phyloP scores from a whole-genome alignment of 768 basidiomycete genomes.

The Steccherinum ochraceum region DNA sequence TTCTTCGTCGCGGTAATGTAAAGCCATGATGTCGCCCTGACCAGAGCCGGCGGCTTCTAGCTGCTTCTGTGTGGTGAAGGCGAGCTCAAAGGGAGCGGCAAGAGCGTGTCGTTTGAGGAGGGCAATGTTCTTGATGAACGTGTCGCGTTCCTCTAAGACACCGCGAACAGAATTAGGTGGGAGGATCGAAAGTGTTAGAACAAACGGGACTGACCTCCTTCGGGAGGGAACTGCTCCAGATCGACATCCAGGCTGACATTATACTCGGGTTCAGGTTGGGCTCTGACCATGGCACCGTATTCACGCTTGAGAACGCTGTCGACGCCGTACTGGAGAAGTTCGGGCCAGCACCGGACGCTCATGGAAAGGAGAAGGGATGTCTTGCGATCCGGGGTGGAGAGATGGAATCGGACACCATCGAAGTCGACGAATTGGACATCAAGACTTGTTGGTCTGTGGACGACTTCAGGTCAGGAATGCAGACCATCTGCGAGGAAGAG shows the following conservation, averaged over 20 bases:
- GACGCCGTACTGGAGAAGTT: conserved; percentile 85
- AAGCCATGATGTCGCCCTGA: conserved; percentile 81
- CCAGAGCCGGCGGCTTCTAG: conserved; percentile 67
- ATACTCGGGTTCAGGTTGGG: conserved; percentile 79
- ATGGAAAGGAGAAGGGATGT: conserved; percentile 81
- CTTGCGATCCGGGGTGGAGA: conserved; percentile 85
- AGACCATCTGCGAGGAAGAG: neutral
- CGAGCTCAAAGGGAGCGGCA: conserved; percentile 89
- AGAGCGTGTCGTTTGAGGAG: conserved; percentile 90
- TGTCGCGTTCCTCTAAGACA: conserved; percentile 69
- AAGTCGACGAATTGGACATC: conserved; percentile 98
- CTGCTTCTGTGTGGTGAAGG: conserved; percentile 76
- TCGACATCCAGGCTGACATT: conserved; percentile 85
- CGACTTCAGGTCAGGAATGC: conserved; percentile 9
- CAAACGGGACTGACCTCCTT: conserved; percentile 60
- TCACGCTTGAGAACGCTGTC: conserved; percentile 71
- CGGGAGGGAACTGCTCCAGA: conserved; percentile 77
- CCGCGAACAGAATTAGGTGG: conserved; percentile 10
- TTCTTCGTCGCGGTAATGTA: conserved; percentile 96
- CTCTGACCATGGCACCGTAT: conserved; percentile 67
- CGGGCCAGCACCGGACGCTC: conserved; percentile 96
- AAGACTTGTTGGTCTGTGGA: conserved; percentile 72
- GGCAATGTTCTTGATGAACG: conserved; percentile 75
- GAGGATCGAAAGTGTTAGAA: conserved; percentile 7
- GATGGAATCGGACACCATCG: conserved; percentile 91